Evolutionary conservation across 257 asterid genomes (phyloP).

Genomic region (Knoxia roxburghii): DNA sequence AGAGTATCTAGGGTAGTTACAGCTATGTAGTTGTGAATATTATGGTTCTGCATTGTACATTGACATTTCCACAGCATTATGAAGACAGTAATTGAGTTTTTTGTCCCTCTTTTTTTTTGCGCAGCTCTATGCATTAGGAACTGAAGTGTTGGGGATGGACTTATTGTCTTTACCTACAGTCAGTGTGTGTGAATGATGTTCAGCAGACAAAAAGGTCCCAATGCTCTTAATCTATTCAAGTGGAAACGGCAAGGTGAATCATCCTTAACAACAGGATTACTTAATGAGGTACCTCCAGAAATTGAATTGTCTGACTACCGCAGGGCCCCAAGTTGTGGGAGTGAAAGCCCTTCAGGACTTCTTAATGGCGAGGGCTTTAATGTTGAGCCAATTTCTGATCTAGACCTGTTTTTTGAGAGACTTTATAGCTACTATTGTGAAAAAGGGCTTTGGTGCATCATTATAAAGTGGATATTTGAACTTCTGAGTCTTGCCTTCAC

Average conservation of each 20-base stretch:
- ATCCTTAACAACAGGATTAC: constrained; percentile 59
- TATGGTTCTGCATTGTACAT: not conserved
- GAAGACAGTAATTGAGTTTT: not conserved
- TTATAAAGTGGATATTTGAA: constrained; percentile 81
- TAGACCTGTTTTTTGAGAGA: constrained; percentile 93
- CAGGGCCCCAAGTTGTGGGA: constrained; percentile 67
- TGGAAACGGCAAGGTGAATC: constrained; percentile 62
- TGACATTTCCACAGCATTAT: not conserved
- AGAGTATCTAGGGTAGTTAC: not conserved
- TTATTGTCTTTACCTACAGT: constrained; percentile 42
- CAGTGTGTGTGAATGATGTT: constrained; percentile 71
- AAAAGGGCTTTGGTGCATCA: constrained; percentile 97
- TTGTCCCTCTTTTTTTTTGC: constrained; percentile 1
- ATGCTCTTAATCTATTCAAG: constrained; percentile 56
- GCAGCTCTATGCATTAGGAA: constrained; percentile 13
- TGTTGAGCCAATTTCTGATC: constrained; percentile 68
- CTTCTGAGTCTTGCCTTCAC: constrained; percentile 82
- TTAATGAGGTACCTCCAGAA: constrained; percentile 57
- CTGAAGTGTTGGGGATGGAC: constrained; percentile 43
- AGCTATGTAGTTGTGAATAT: not conserved
- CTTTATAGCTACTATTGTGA: constrained; percentile 81
- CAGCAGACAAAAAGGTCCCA: constrained; percentile 60
- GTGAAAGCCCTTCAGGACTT: constrained; percentile 97
- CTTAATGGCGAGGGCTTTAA: constrained; percentile 74
- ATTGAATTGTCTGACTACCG: constrained; percentile 82